phyloP scores from a whole-genome alignment of 768 basidiomycete species.

The Rhizopogon vinicolor region DNA sequence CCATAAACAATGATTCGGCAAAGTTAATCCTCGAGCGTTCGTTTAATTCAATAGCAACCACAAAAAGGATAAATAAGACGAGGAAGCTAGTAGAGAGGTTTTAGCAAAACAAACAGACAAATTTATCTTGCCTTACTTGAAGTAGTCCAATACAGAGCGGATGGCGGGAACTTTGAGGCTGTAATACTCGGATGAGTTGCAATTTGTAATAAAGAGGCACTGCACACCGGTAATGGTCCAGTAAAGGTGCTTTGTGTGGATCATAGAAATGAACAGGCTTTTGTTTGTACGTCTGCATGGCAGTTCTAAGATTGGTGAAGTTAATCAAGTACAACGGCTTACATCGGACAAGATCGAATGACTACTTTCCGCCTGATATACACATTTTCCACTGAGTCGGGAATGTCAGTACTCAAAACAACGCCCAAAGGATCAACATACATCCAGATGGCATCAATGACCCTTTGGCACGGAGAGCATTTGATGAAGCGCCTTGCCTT shows the following conservation, averaged over 20 bases:
- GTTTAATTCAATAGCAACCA: slow-evolving; percentile 75
- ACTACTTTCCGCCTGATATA: slow-evolving; percentile 84
- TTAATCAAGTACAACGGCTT: slow-evolving; percentile 15
- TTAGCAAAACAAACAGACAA: background rate
- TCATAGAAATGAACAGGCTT: slow-evolving; percentile 93
- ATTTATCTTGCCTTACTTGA: slow-evolving; percentile 48
- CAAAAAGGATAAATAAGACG: slow-evolving; percentile 72
- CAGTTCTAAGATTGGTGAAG: background rate
- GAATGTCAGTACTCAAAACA: slow-evolving; percentile 14
- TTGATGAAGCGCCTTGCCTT: slow-evolving; percentile 89
- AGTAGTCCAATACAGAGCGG: slow-evolving; percentile 85
- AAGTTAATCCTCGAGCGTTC: slow-evolving; percentile 56
- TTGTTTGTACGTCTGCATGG: slow-evolving; percentile 82
- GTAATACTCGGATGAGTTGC: background rate
- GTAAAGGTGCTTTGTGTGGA: slow-evolving; percentile 87
- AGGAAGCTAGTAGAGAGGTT: slow-evolving; percentile 47
- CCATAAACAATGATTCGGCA: slow-evolving; percentile 73
- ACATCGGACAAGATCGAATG: slow-evolving; percentile 91
- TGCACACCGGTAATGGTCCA: slow-evolving; percentile 88
- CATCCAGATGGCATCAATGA: slow-evolving; percentile 83
- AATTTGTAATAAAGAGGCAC: background rate
- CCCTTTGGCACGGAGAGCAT: slow-evolving; percentile 82
- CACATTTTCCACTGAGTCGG: slow-evolving; percentile 71
- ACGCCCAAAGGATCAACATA: slow-evolving; percentile 26
- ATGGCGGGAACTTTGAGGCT: slow-evolving; percentile 93